These are phyloP conservation scores for Candida vaughaniae DNA, from an alignment of 805 yeast genomes.

Conservation along the genomic window DNA sequence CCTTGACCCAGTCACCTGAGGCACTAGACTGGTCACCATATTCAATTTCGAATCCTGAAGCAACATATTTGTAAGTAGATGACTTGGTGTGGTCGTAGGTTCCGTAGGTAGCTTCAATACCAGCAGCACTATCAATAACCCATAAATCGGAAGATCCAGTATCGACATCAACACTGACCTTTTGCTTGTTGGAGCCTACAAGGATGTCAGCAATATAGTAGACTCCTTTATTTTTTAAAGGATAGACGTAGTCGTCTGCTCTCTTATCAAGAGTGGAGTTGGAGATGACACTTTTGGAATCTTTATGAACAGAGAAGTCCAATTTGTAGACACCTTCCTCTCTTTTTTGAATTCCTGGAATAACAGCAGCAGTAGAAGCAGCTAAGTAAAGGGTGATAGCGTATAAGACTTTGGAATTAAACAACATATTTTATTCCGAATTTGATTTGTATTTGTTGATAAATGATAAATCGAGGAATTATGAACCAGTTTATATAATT, in stretches of 20 bases:
- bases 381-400: slow-evolving; percentile 8
- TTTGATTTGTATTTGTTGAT: no score
- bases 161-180: slow-evolving; percentile 19
- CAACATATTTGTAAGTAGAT: slow-evolving; percentile 28
- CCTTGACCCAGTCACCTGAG: slow-evolving; percentile 17
- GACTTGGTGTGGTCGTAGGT: slow-evolving; percentile 35
- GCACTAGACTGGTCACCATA: slow-evolving; percentile 52
- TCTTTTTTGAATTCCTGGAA: slow-evolving; percentile 11
- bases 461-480: no score
- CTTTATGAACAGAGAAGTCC: slow-evolving; percentile 8
- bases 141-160: slow-evolving; percentile 31
- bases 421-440: slow-evolving; percentile 3
- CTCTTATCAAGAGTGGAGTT: not conserved
- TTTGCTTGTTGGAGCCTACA: slow-evolving; percentile 24
- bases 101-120: slow-evolving; percentile 26
- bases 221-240: slow-evolving; percentile 1
- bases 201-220: slow-evolving; percentile 12
- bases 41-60: slow-evolving; percentile 35
- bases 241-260: slow-evolving; percentile 1
- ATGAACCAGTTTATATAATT: no score
- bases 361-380: slow-evolving; percentile 7
- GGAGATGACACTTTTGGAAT: not conserved
- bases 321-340: slow-evolving; percentile 8
- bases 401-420: slow-evolving; percentile 5
- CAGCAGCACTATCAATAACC: slow-evolving; percentile 15